A percentile compares a stretch with the other conserved stretches of the same genome.
These are phyloP conservation scores for Lachnellula subtilissima DNA, from an alignment of 2,329 filamentous ascomycete species.

Conservation along the genomic window DNA sequence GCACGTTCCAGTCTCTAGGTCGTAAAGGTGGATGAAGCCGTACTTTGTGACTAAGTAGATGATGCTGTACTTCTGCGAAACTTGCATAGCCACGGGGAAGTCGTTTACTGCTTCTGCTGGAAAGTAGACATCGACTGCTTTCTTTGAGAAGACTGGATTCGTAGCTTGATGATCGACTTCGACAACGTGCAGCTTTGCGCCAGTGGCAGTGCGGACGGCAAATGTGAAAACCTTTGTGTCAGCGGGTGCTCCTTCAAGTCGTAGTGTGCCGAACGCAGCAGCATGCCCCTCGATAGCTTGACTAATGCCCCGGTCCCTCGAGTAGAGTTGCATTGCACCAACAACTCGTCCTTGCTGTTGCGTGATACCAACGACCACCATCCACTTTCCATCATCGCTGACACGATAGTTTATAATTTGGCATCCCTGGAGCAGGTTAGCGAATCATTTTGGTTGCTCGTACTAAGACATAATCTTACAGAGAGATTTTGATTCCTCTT, in stretches of 20 bases:
- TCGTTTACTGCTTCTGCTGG: slow-evolving; percentile 92
- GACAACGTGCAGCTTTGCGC: slow-evolving; percentile 94
- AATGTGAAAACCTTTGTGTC: slow-evolving; percentile 97
- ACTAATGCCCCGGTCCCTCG: slow-evolving; percentile 91
- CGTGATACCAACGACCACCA: slow-evolving; percentile 94
- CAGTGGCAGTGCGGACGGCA: slow-evolving; percentile 81
- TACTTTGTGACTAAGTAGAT: slow-evolving; percentile 98
- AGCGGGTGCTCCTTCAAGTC: slow-evolving; percentile 80
- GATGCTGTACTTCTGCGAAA: slow-evolving; percentile 93
- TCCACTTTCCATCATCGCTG: slow-evolving; percentile 95
- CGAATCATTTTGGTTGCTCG: background rate
- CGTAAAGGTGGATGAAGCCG: slow-evolving; percentile 97
- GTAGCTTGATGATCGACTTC: slow-evolving; percentile 91
- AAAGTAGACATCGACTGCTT: slow-evolving; percentile 97
- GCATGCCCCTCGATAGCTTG: slow-evolving; percentile 98
- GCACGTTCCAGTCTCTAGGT: slow-evolving; percentile 88
- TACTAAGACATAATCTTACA: slow-evolving; percentile 47
- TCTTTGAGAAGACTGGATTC: slow-evolving; percentile 89
- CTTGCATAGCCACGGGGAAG: slow-evolving; percentile 96
- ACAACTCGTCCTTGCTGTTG: slow-evolving; percentile 90
- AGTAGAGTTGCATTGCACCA: slow-evolving; percentile 95
- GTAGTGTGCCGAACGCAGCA: slow-evolving; percentile 84
- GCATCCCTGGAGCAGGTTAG: slow-evolving; percentile 59
- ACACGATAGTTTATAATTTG: slow-evolving; percentile 99
- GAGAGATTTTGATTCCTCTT: slow-evolving; percentile 87